A percentile compares a stretch with the other conserved stretches of the same genome.
phyloP scores from a whole-genome alignment of 345 rosid species.

The Sonneratia alba region DNA sequence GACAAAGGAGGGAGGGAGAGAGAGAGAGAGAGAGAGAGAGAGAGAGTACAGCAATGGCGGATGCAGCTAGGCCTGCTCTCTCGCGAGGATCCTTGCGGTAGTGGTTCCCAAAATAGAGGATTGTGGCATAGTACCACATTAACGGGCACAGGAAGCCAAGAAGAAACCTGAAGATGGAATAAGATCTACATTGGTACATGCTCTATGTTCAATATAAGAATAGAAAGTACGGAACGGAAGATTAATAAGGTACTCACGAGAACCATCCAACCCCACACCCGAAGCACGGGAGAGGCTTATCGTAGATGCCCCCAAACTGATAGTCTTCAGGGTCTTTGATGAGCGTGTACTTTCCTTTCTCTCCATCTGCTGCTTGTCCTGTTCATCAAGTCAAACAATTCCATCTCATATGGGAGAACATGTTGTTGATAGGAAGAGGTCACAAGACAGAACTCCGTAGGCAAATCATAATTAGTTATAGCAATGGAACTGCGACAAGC shows the following conservation, averaged over 20 bases:
- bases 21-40: constrained; percentile 9
- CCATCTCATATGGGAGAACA: background rate
- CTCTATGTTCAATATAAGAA: background rate
- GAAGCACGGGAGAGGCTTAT: constrained; percentile 92
- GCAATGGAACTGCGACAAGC: background rate
- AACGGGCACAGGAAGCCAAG: constrained; percentile 66
- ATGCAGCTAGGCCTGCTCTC: constrained; percentile 96
- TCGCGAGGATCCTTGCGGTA: constrained; percentile 94
- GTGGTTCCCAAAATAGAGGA: constrained; percentile 75
- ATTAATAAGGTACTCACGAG: constrained; percentile 40
- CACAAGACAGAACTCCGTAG: background rate
- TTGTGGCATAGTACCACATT: constrained; percentile 84
- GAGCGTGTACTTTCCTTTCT: constrained; percentile 56
- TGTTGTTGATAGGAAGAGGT: background rate
- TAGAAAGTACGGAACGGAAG: background rate
- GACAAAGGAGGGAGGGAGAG: constrained; percentile 8
- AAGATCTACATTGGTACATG: background rate
- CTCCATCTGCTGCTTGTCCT: constrained; percentile 31
- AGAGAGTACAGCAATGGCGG: constrained; percentile 72
- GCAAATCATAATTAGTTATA: background rate
- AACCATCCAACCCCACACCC: constrained; percentile 99
- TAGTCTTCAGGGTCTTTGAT: constrained; percentile 57
- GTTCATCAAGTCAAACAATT: background rate
- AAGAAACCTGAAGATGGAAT: constrained; percentile 52
- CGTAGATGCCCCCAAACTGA: constrained; percentile 51